Percentiles rank a stretch among this genome's conserved stretches.
phyloP scores from a whole-genome alignment of 2,329 filamentous ascomycete genomes.

The Metarhizium guizhouense region DNA sequence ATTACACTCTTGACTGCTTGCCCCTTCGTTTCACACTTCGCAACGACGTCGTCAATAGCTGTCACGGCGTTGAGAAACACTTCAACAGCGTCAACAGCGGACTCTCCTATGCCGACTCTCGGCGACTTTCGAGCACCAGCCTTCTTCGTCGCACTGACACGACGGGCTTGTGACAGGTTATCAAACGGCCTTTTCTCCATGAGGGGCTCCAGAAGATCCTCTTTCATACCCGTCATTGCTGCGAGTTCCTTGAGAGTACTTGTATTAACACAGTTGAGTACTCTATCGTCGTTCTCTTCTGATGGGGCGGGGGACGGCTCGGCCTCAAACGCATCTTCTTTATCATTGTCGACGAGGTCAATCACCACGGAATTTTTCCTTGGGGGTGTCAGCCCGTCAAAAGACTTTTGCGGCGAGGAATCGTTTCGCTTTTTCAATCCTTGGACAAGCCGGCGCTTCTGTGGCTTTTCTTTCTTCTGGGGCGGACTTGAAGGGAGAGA shows the following conservation, averaged over 20 bases:
- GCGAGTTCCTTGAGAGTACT: slow-evolving; percentile 68
- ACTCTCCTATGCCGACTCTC: slow-evolving; percentile 41
- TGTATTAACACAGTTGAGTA: slow-evolving; percentile 76
- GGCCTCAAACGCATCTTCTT: slow-evolving; percentile 31
- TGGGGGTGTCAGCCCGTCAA: slow-evolving; percentile 16
- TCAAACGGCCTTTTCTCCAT: slow-evolving; percentile 68
- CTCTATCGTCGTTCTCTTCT: slow-evolving; percentile 29
- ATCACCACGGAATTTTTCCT: slow-evolving; percentile 26
- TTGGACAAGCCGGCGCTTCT: slow-evolving; percentile 26
- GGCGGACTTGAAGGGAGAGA: slow-evolving; percentile 19
- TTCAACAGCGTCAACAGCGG: slow-evolving; percentile 43
- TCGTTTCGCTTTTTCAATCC: slow-evolving; percentile 20
- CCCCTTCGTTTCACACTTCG: slow-evolving; percentile 64
- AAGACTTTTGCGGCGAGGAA: slow-evolving; percentile 14
- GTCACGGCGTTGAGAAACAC: slow-evolving; percentile 74
- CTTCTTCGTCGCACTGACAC: slow-evolving; percentile 47
- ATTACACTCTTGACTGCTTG: slow-evolving; percentile 41
- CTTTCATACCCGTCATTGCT: slow-evolving; percentile 69
- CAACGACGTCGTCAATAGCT: slow-evolving; percentile 75
- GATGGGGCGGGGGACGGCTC: slow-evolving; percentile 20
- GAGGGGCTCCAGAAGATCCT: slow-evolving; percentile 59
- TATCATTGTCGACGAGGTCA: slow-evolving; percentile 29
- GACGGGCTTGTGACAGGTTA: slow-evolving; percentile 54
- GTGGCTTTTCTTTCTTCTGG: slow-evolving; percentile 12
- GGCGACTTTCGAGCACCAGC: slow-evolving; percentile 35